Evolutionary conservation across 1,284 basidiomycete species (phyloP).

Genomic region (Austroboletus niveus): DNA sequence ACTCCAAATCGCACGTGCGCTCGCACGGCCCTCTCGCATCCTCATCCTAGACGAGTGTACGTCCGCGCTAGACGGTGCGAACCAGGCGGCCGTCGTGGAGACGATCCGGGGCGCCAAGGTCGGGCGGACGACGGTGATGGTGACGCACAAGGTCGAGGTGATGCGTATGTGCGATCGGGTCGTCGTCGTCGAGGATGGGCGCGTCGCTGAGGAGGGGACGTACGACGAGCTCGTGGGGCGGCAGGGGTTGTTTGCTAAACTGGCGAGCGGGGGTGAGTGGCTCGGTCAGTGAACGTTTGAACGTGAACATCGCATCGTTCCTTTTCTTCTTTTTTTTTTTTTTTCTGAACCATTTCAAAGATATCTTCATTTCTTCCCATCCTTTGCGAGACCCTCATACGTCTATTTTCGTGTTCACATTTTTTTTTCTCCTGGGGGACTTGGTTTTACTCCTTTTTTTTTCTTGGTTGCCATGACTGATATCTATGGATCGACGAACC

Average conservation of each 20-base stretch:
- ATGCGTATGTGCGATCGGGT: conserved; percentile 94
- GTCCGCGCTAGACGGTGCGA: conserved; percentile 82
- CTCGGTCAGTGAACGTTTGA: conserved; percentile 38
- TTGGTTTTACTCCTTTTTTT: not conserved
- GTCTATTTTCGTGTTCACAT: not conserved
- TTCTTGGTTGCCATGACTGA: not conserved
- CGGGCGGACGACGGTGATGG: conserved; percentile 81
- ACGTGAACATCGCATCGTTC: not conserved
- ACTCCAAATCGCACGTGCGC: conserved; percentile 87
- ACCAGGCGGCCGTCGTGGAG: conserved; percentile 78
- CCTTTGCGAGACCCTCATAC: not conserved
- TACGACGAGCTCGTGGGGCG: conserved; percentile 69
- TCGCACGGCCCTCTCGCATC: conserved; percentile 70
- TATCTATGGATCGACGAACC: not conserved
- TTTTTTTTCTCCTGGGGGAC: not conserved
- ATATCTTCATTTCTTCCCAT: not conserved
- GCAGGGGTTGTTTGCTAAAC: conserved; percentile 76
- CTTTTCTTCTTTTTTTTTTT: not conserved
- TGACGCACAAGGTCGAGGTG: conserved; percentile 90
- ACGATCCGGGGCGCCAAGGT: conserved; percentile 65
- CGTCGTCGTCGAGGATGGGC: conserved; percentile 77
- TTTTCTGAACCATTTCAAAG: too few relatives aligned
- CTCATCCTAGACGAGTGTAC: conserved; percentile 95
- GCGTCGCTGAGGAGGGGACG: conserved; percentile 76
- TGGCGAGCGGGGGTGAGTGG: conserved; percentile 90